A percentile compares a stretch with the other conserved stretches of the same genome.
Evolutionary conservation across 805 yeast species (phyloP).

Genomic region (Candida gorgasii): DNA sequence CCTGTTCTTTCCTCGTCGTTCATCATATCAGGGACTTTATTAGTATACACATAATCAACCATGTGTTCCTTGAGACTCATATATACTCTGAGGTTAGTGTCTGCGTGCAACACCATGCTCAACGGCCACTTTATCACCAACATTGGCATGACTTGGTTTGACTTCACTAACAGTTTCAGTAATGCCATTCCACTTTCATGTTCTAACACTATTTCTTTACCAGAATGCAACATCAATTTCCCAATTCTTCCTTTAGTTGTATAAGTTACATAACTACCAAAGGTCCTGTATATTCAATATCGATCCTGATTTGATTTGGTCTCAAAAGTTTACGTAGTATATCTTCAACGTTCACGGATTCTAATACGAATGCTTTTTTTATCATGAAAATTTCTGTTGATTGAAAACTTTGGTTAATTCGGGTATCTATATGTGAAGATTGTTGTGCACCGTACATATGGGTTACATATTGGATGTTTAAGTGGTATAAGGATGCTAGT

Average conservation of each 20-base stretch:
- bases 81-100: conserved; percentile 21
- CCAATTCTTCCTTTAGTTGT: conserved; percentile 24
- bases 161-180: conserved; percentile 53
- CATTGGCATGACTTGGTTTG: conserved; percentile 29
- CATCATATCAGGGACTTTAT: conserved; percentile 26
- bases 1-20: conserved; percentile 26
- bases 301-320: conserved; percentile 22
- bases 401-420: neutral
- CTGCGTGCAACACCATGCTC: conserved; percentile 60
- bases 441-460: too few relatives aligned
- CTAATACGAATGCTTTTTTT: conserved; percentile 19
- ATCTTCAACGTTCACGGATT: conserved; percentile 17
- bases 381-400: conserved; percentile 6
- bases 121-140: conserved; percentile 49
- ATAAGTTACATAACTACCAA: conserved; percentile 25
- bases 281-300: conserved; percentile 22
- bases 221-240: conserved; percentile 32
- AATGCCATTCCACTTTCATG: conserved; percentile 48
- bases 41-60: conserved; percentile 18
- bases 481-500: too few relatives aligned
- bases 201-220: conserved; percentile 38
- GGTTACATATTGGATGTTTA: too few relatives aligned
- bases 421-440: conserved; percentile 3
- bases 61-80: conserved; percentile 23
- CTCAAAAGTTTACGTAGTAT: conserved; percentile 15